Conservation (phyloP, 1,139 yeast species). For the Candida freyschussii region DNA sequence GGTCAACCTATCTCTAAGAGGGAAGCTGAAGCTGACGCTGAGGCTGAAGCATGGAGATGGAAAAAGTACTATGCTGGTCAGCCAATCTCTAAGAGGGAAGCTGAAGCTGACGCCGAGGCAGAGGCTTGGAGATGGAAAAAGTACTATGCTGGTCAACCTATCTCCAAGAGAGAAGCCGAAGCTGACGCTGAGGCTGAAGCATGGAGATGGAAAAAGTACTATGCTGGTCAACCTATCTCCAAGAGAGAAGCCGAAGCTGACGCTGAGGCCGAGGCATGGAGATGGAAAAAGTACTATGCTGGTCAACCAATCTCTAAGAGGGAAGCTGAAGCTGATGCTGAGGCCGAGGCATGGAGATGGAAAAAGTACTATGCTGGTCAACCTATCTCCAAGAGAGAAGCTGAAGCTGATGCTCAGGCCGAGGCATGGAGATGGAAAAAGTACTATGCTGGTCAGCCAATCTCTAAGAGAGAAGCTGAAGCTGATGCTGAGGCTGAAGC, state of each 20-base stretch:
- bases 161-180: conserved; percentile 17
- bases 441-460: conserved; percentile 15
- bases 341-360: conserved; percentile 21
- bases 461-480: conserved; percentile 16
- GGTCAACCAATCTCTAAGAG: conserved; percentile 21
- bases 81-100: conserved; percentile 17
- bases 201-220: conserved; percentile 16
- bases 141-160: conserved; percentile 17
- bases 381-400: conserved; percentile 19
- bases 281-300: conserved; percentile 13
- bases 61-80: conserved; percentile 14
- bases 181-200: conserved; percentile 19
- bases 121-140: conserved; percentile 19
- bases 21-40: conserved; percentile 20
- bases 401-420: conserved; percentile 17
- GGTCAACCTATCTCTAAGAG: conserved; percentile 18
- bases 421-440: conserved; percentile 13
- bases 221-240: conserved; percentile 18
- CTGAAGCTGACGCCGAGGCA: conserved; percentile 20
- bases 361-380: conserved; percentile 13
- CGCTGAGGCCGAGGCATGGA: conserved; percentile 22
- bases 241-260: conserved; percentile 18
- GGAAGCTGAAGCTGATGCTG: conserved; percentile 22
- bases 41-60: conserved; percentile 23
- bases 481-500: conserved; percentile 24